Evolutionary conservation across 2,329 filamentous ascomycete species (phyloP).

Genomic region (Penicillium brasilianum): DNA sequence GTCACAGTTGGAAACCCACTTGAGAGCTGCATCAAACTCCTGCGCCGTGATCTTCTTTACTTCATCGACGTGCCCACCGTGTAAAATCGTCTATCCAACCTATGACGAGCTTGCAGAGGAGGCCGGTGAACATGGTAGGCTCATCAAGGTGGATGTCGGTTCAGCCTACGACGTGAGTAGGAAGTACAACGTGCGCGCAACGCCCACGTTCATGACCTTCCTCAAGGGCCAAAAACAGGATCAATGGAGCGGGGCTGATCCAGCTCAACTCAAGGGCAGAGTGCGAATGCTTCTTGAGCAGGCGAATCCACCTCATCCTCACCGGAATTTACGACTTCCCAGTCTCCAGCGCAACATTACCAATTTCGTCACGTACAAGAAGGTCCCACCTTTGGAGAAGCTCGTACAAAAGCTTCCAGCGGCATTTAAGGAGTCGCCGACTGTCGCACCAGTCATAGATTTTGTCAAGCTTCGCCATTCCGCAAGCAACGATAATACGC

Average conservation of each 20-base stretch:
- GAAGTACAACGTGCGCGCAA: slow-evolving; percentile 72
- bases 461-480: slow-evolving; percentile 69
- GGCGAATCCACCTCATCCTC: slow-evolving; percentile 76
- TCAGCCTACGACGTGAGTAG: slow-evolving; percentile 66
- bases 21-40: slow-evolving; percentile 65
- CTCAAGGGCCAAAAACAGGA: slow-evolving; percentile 75
- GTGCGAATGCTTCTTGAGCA: slow-evolving; percentile 75
- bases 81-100: slow-evolving; percentile 78
- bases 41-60: slow-evolving; percentile 92
- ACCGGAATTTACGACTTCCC: slow-evolving; percentile 72
- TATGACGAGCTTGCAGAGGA: slow-evolving; percentile 82
- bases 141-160: slow-evolving; percentile 84
- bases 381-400: slow-evolving; percentile 82
- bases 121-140: slow-evolving; percentile 66
- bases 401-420: slow-evolving; percentile 77
- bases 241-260: slow-evolving; percentile 79
- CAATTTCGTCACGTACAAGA: slow-evolving; percentile 75
- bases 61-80: slow-evolving; percentile 82
- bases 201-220: slow-evolving; percentile 89
- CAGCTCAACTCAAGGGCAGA: slow-evolving; percentile 69
- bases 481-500: slow-evolving; percentile 48
- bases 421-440: slow-evolving; percentile 58
- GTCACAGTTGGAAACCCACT: slow-evolving; percentile 63
- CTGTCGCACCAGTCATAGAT: slow-evolving; percentile 67
- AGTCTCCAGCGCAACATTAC: slow-evolving; percentile 67